phyloP scores from a whole-genome alignment of 768 basidiomycete species.

The Trametes maxima region DNA sequence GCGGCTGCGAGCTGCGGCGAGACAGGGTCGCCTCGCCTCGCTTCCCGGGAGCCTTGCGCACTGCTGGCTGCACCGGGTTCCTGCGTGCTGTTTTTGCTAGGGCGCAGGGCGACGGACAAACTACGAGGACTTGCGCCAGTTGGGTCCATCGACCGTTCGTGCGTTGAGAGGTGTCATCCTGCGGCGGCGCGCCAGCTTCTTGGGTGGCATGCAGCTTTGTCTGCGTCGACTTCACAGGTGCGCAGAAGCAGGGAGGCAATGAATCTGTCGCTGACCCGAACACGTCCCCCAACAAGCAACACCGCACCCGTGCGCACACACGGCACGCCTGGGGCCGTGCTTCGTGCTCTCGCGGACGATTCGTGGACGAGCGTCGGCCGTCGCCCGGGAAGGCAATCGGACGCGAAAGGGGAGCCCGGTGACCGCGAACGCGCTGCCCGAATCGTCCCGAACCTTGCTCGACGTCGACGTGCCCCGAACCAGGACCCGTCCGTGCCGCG shows the following conservation, averaged over 20 bases:
- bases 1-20: too few species aligned
- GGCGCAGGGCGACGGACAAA: too few species aligned
- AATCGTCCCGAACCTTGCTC: conserved; percentile 1
- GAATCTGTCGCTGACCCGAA: neutral
- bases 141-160: too few species aligned
- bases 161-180: neutral
- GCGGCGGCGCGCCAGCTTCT: neutral
- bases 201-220: neutral
- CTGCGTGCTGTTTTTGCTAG: too few species aligned
- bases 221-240: neutral
- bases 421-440: neutral
- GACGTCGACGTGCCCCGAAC: conserved; percentile 9
- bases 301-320: neutral
- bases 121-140: too few species aligned
- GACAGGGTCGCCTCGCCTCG: too few species aligned
- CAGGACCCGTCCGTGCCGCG: conserved; percentile 4
- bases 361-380: neutral
- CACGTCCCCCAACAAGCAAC: neutral
- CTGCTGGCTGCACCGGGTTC: too few species aligned
- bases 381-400: neutral
- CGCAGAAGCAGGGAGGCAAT: neutral
- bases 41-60: too few species aligned
- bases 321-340: neutral
- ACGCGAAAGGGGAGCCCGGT: neutral
- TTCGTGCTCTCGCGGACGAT: neutral